Percentiles rank a stretch among this genome's conserved stretches.
Conservation (phyloP, 805 yeast genomes). For the Candida incommunis region DNA sequence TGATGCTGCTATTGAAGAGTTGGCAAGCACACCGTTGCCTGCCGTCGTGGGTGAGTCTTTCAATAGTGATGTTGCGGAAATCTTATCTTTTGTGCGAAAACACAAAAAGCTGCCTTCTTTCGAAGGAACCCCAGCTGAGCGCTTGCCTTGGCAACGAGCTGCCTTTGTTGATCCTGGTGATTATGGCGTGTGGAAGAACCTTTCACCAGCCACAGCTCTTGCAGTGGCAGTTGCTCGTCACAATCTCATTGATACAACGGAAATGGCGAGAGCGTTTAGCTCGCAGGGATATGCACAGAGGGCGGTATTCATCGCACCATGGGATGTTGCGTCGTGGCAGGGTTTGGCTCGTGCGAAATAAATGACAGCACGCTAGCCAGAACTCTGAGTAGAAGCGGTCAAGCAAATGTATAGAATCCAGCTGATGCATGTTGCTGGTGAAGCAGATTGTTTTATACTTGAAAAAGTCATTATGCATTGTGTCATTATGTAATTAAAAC, state of each 20-base stretch:
- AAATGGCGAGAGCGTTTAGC: not conserved
- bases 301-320: not conserved
- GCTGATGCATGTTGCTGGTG: no score
- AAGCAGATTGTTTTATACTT: no score
- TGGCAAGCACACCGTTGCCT: conserved; percentile 34
- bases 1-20: conserved; percentile 53
- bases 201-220: conserved; percentile 15
- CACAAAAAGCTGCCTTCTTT: conserved; percentile 20
- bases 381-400: no score
- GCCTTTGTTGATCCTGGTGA: conserved; percentile 67
- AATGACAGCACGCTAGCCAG: no score
- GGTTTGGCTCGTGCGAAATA: no score
- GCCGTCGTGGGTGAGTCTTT: conserved; percentile 34
- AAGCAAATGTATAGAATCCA: no score
- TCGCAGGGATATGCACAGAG: not conserved
- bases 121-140: conserved; percentile 13
- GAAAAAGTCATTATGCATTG: no score
- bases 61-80: conserved; percentile 40
- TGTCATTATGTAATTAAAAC: no score
- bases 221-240: not conserved
- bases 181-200: conserved; percentile 50
- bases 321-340: not conserved
- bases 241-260: not conserved
- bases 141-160: conserved; percentile 44
- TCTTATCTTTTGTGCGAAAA: conserved; percentile 38